Percentiles rank a stretch among this genome's conserved stretches.
Conservation (phyloP, 176 grass and related monocot genomes). For the Avena insularis region DNA sequence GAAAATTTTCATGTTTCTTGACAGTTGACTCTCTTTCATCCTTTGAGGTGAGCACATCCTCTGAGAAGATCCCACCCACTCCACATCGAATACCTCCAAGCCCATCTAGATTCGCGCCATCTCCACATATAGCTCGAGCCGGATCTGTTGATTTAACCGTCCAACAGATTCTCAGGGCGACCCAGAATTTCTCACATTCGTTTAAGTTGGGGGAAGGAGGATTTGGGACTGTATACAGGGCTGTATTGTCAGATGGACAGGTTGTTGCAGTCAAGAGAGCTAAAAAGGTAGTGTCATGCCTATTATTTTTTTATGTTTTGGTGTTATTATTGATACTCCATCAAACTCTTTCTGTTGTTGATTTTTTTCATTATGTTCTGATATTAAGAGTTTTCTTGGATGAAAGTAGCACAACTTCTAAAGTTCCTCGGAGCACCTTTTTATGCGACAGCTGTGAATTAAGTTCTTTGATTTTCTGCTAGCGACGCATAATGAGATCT, state of each 20-base stretch:
- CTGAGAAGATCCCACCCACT: slow-evolving; percentile 81
- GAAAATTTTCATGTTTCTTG: slow-evolving; percentile 38
- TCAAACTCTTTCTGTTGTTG: background rate
- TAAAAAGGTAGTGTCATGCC: slow-evolving; percentile 79
- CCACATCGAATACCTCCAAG: slow-evolving; percentile 89
- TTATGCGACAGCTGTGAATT: slow-evolving; percentile 6
- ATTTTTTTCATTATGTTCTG: slow-evolving; percentile 30
- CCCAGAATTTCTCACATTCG: slow-evolving; percentile 84
- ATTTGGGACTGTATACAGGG: slow-evolving; percentile 93
- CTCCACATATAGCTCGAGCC: slow-evolving; percentile 70
- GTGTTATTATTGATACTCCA: slow-evolving; percentile 23
- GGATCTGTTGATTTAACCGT: slow-evolving; percentile 74
- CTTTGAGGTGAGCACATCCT: slow-evolving; percentile 75
- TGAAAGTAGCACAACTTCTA: background rate
- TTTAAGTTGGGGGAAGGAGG: slow-evolving; percentile 95
- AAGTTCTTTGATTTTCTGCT: slow-evolving; percentile 23
- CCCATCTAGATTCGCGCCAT: slow-evolving; percentile 92
- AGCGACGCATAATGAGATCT: slow-evolving; percentile 22
- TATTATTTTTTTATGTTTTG: slow-evolving; percentile 6
- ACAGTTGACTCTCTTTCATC: slow-evolving; percentile 70
- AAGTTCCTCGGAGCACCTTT: background rate
- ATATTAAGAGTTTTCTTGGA: background rate
- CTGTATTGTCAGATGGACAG: slow-evolving; percentile 72
- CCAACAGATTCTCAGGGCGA: slow-evolving; percentile 87
- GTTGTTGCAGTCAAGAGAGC: slow-evolving; percentile 93